phyloP scores from a whole-genome alignment of 2,329 filamentous ascomycete genomes.

The Cercospora berteroae region DNA sequence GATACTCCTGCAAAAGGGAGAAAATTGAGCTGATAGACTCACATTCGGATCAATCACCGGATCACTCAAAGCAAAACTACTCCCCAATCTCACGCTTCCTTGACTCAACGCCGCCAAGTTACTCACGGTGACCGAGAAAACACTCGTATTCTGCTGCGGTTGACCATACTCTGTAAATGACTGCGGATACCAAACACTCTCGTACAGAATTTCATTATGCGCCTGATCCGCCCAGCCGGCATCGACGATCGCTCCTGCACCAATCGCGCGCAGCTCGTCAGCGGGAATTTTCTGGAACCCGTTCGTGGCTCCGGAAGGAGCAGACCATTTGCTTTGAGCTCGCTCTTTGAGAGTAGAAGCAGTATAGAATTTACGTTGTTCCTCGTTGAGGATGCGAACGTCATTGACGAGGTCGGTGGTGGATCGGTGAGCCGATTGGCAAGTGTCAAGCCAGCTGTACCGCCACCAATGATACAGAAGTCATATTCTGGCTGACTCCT shows the following conservation, averaged over 20 bases:
- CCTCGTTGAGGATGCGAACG: slow-evolving; percentile 10
- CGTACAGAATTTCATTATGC: slow-evolving; percentile 23
- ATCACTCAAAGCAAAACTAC: slow-evolving; percentile 13
- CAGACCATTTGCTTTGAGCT: slow-evolving; percentile 22
- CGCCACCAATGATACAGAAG: slow-evolving; percentile 24
- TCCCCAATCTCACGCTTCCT: slow-evolving; percentile 12
- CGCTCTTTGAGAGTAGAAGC: slow-evolving; percentile 8
- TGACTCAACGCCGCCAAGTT: slow-evolving; percentile 14
- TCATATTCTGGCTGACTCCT: slow-evolving; percentile 19
- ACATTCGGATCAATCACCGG: slow-evolving; percentile 23
- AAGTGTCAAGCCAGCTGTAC: slow-evolving; percentile 27
- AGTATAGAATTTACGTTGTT: slow-evolving; percentile 19
- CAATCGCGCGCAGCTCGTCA: slow-evolving; percentile 14
- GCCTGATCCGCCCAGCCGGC: slow-evolving; percentile 16
- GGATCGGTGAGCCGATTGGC: slow-evolving; percentile 22
- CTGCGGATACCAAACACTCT: slow-evolving; percentile 20
- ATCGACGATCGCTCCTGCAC: slow-evolving; percentile 18
- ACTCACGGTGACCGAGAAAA: slow-evolving; percentile 13
- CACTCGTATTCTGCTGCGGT: slow-evolving; percentile 11
- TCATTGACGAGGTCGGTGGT: slow-evolving; percentile 22
- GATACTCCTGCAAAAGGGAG: not conserved
- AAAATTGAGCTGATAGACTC: not conserved
- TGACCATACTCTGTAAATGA: slow-evolving; percentile 14
- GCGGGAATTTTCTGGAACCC: slow-evolving; percentile 22
- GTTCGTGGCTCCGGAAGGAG: slow-evolving; percentile 22